phyloP scores from a whole-genome alignment of 1,284 basidiomycete genomes.

The Schizophyllum amplum region DNA sequence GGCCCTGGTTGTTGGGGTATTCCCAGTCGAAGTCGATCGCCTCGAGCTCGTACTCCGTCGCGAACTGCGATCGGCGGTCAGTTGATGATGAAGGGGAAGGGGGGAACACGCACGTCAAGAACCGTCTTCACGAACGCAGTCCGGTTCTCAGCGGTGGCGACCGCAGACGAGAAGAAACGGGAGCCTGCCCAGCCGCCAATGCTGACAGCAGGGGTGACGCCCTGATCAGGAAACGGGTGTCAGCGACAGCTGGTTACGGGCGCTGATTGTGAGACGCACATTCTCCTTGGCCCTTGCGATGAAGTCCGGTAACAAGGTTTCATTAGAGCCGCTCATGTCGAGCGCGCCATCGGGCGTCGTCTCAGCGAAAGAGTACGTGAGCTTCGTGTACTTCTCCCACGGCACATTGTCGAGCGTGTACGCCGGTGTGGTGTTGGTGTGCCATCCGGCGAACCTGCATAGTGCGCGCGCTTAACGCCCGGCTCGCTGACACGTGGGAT shows the following conservation, averaged over 20 bases:
- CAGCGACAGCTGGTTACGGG: not conserved
- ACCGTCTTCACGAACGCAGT: slow-evolving; percentile 53
- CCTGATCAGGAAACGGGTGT: slow-evolving; percentile 18
- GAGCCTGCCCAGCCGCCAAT: slow-evolving; percentile 71
- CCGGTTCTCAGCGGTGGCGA: slow-evolving; percentile 38
- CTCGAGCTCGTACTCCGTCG: slow-evolving; percentile 47
- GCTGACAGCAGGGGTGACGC: slow-evolving; percentile 53
- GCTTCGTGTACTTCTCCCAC: slow-evolving; percentile 32
- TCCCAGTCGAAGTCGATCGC: slow-evolving; percentile 73
- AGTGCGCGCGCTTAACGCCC: not conserved
- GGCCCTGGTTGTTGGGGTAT: slow-evolving; percentile 50
- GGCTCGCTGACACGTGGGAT: too few relatives aligned
- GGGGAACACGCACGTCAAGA: slow-evolving; percentile 18
- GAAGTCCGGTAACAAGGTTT: slow-evolving; percentile 27
- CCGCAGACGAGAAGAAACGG: slow-evolving; percentile 48
- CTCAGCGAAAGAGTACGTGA: slow-evolving; percentile 34
- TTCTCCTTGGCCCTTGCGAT: slow-evolving; percentile 29
- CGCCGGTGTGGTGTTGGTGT: slow-evolving; percentile 17
- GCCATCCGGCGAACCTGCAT: slow-evolving; percentile 20
- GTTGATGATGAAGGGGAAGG: too few relatives aligned
- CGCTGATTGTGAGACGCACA: slow-evolving; percentile 13
- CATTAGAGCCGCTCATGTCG: slow-evolving; percentile 21
- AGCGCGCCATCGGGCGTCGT: slow-evolving; percentile 26
- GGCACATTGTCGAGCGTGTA: slow-evolving; percentile 20
- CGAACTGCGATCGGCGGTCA: slow-evolving; percentile 25